Evolutionary conservation across 129 eudicot genomes (phyloP).

Genomic region (Silybum marianum): DNA sequence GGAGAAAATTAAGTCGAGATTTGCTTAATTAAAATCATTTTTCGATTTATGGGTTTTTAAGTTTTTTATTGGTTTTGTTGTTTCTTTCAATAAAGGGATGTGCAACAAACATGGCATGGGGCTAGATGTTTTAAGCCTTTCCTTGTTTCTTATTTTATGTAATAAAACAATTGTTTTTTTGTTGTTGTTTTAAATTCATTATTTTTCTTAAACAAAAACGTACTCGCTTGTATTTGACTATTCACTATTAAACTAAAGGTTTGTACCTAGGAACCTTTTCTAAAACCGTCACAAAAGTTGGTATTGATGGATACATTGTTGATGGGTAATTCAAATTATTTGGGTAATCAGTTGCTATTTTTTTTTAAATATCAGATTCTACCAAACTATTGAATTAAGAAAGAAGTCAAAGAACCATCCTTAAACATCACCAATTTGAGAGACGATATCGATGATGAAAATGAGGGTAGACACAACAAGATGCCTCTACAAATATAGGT

Average conservation of each 20-base stretch:
- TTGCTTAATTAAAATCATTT: slow-evolving; percentile 34
- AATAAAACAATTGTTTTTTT: not conserved
- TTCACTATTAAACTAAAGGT: not conserved
- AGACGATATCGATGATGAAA: too few relatives aligned
- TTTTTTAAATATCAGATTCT: too few relatives aligned
- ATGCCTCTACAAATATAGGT: too few relatives aligned
- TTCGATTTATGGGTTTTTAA: not conserved
- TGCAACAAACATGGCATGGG: not conserved
- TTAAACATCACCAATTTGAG: too few relatives aligned
- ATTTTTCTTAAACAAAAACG: not conserved
- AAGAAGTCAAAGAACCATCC: too few relatives aligned
- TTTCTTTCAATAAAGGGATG: not conserved
- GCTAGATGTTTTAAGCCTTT: not conserved
- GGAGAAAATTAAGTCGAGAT: slow-evolving; percentile 64
- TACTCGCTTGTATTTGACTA: not conserved
- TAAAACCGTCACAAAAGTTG: too few relatives aligned
- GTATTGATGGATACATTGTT: too few relatives aligned
- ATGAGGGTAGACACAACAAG: too few relatives aligned
- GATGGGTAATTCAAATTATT: too few relatives aligned
- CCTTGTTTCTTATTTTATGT: not conserved
- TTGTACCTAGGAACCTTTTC: too few relatives aligned
- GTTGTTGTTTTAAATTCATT: not conserved
- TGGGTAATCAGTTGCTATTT: too few relatives aligned
- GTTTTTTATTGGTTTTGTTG: not conserved
- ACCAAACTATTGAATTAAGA: too few relatives aligned